A percentile compares a stretch with the other conserved stretches of the same genome.
Evolutionary conservation across 179 eudicot species (phyloP).

Genomic region (Actinidia arguta): DNA sequence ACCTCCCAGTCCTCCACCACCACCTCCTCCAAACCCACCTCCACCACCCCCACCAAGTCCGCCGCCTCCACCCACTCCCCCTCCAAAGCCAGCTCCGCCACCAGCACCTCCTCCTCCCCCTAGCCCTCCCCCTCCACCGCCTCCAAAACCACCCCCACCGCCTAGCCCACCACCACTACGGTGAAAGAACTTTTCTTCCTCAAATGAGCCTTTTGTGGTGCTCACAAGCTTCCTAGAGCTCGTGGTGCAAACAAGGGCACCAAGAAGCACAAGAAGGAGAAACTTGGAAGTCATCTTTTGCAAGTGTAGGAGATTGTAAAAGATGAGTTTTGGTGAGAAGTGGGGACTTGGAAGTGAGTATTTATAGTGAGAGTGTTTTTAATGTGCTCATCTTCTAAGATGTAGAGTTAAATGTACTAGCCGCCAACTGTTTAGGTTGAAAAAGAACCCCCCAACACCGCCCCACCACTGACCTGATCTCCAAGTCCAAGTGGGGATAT

Average conservation of each 20-base stretch:
- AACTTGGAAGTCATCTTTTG: no score
- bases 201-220: background rate
- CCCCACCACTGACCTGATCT: no score
- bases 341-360: background rate
- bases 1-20: background rate
- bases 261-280: conserved; percentile 5
- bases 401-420: no score
- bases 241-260: conserved; percentile 17
- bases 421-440: no score
- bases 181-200: conserved; percentile 12
- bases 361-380: no score
- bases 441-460: no score
- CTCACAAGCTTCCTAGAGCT: conserved; percentile 14
- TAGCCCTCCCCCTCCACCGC: no score
- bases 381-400: no score
- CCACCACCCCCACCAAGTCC: background rate
- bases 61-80: no score
- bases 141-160: background rate
- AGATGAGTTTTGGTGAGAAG: background rate
- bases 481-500: no score
- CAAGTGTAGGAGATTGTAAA: background rate
- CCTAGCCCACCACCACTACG: no score
- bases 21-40: no score
- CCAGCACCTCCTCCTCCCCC: background rate
- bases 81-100: background rate